These are phyloP conservation scores for Dimocarpus longan DNA, from an alignment of 345 rosid species.

Conservation along the genomic window DNA sequence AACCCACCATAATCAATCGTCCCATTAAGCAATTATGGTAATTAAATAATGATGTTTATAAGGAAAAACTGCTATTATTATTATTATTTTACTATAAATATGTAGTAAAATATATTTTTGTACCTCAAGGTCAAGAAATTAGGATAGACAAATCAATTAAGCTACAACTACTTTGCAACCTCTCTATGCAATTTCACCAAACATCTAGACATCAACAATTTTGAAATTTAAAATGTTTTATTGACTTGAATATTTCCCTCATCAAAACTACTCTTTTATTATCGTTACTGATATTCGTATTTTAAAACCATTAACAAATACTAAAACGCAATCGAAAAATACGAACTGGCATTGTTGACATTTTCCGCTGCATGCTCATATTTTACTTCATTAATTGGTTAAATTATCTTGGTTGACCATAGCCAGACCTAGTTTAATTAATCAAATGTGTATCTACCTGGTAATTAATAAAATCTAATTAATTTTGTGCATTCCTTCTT, in stretches of 20 bases:
- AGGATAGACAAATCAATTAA: constrained; percentile 34
- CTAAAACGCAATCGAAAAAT: not conserved
- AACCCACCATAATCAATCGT: too few relatives aligned
- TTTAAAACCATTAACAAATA: not conserved
- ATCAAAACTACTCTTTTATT: not conserved
- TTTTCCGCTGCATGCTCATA: not conserved
- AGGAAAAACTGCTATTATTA: not conserved
- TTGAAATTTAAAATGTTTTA: not conserved
- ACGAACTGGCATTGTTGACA: not conserved
- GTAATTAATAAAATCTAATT: too few relatives aligned
- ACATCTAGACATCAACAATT: not conserved
- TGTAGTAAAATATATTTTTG: not conserved
- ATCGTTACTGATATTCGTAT: not conserved
- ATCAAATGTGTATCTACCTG: too few relatives aligned
- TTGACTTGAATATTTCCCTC: constrained; percentile 10
- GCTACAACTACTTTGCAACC: constrained; percentile 31
- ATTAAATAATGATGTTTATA: not conserved
- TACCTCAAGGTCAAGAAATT: constrained; percentile 20
- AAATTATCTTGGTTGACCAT: not conserved
- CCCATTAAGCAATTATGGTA: not conserved
- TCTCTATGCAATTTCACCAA: constrained; percentile 39
- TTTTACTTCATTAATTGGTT: not conserved
- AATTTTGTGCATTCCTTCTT: too few relatives aligned
- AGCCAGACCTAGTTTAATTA: not conserved
- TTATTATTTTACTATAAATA: not conserved